These are phyloP conservation scores for Colletotrichum australisinense DNA, from an alignment of 2,329 filamentous ascomycete genomes.

Conservation along the genomic window DNA sequence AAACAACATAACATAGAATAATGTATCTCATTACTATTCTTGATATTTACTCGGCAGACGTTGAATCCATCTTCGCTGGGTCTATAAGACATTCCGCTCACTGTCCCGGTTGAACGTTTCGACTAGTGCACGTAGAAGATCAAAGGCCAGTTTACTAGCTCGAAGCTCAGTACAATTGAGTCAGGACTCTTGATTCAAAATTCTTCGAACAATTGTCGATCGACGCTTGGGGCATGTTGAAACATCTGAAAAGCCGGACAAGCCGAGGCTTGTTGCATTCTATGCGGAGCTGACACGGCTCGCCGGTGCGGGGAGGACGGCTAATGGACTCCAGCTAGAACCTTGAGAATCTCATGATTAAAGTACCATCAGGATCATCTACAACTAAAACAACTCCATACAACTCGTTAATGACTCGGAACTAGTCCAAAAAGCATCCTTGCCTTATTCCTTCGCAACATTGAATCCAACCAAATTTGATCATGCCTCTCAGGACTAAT, in stretches of 20 bases:
- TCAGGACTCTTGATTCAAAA: neutral
- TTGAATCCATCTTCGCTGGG: too few species aligned
- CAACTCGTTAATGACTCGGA: too few species aligned
- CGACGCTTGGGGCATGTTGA: neutral
- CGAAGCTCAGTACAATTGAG: neutral
- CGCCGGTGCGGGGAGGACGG: neutral
- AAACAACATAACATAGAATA: too few species aligned
- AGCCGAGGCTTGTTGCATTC: neutral
- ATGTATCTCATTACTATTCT: too few species aligned
- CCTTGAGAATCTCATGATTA: neutral
- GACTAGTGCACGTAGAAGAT: too few species aligned
- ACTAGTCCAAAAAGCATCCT: too few species aligned
- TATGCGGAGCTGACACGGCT: neutral
- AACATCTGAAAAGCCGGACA: neutral
- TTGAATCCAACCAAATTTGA: neutral
- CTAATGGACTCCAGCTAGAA: neutral
- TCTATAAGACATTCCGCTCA: too few species aligned
- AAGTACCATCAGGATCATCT: neutral
- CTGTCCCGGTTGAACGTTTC: fast-evolving
- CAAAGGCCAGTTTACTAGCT: neutral
- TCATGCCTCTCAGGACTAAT: neutral
- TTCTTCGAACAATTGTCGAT: neutral
- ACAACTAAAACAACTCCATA: too few species aligned
- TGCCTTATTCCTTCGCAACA: too few species aligned
- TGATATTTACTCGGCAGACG: too few species aligned